phyloP scores from a whole-genome alignment of 164 flowering plant species.

The Liquidambar formosana region DNA sequence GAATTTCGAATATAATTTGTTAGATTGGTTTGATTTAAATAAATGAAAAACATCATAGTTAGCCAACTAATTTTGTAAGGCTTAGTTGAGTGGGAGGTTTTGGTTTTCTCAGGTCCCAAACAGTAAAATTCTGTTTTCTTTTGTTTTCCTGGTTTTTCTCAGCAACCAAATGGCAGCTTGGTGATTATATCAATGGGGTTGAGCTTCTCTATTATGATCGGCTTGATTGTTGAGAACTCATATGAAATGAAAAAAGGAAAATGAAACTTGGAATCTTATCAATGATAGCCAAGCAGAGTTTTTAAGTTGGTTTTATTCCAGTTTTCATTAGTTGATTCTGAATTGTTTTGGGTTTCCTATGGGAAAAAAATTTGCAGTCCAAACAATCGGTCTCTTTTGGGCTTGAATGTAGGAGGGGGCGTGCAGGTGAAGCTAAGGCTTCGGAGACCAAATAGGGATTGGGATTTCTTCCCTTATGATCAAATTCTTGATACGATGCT shows the following conservation, averaged over 20 bases:
- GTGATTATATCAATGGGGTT: too few relatives aligned
- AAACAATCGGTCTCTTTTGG: conserved; percentile 62
- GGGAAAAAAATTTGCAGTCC: conserved; percentile 57
- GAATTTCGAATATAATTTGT: too few relatives aligned
- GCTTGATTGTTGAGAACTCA: neutral
- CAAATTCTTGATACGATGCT: conserved; percentile 94
- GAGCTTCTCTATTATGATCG: neutral
- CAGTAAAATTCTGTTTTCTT: too few relatives aligned
- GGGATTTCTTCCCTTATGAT: conserved; percentile 72
- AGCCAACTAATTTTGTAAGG: too few relatives aligned
- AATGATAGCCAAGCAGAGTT: neutral
- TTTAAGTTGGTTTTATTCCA: neutral
- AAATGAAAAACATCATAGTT: too few relatives aligned
- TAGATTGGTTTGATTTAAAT: too few relatives aligned
- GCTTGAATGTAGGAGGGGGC: conserved; percentile 84
- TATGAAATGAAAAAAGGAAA: neutral
- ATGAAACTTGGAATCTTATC: neutral
- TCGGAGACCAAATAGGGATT: conserved; percentile 68
- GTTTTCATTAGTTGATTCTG: neutral
- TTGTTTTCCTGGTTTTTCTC: too few relatives aligned
- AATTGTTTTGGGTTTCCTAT: neutral
- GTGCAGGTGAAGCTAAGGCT: conserved; percentile 77
- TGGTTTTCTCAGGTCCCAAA: too few relatives aligned
- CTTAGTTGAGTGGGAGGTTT: too few relatives aligned
- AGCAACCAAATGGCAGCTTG: too few relatives aligned